These are phyloP conservation scores for Malus hybrid DNA, from an alignment of 331 rosid genomes.

Conservation along the genomic window DNA sequence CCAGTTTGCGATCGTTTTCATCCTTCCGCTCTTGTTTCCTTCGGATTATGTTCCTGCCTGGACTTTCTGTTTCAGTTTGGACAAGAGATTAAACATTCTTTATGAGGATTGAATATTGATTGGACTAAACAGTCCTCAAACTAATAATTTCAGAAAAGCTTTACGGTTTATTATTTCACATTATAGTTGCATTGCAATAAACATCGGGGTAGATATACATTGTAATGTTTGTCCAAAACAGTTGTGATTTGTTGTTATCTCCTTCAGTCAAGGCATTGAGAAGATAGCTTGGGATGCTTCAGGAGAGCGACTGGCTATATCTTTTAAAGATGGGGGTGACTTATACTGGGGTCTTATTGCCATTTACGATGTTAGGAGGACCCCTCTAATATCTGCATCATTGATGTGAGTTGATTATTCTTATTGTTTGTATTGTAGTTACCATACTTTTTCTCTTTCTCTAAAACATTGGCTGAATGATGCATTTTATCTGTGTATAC, in stretches of 20 bases:
- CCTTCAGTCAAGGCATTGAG: conserved; percentile 72
- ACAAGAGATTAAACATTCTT: not conserved
- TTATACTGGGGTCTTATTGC: conserved; percentile 75
- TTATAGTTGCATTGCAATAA: not conserved
- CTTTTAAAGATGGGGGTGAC: conserved; percentile 74
- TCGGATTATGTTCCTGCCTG: not conserved
- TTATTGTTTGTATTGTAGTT: not conserved
- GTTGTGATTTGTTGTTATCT: conserved; percentile 3
- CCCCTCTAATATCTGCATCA: conserved; percentile 69
- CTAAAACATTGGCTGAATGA: not conserved
- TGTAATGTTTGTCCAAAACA: not conserved
- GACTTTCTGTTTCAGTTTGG: not conserved
- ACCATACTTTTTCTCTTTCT: not conserved
- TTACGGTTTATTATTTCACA: not conserved
- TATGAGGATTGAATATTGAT: not conserved
- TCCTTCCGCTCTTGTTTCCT: not conserved
- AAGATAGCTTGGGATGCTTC: conserved; percentile 95
- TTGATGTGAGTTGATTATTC: conserved; percentile 58
- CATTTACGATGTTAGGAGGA: conserved; percentile 71
- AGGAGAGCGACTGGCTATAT: conserved; percentile 92
- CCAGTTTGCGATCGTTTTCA: not conserved
- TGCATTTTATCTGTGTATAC: not conserved
- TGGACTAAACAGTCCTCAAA: not conserved
- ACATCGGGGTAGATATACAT: not conserved
- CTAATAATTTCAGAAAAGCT: not conserved